Percentiles rank a stretch among this genome's conserved stretches.
phyloP scores from a whole-genome alignment of 2,329 filamentous ascomycete species.

The Fusarium sp. region DNA sequence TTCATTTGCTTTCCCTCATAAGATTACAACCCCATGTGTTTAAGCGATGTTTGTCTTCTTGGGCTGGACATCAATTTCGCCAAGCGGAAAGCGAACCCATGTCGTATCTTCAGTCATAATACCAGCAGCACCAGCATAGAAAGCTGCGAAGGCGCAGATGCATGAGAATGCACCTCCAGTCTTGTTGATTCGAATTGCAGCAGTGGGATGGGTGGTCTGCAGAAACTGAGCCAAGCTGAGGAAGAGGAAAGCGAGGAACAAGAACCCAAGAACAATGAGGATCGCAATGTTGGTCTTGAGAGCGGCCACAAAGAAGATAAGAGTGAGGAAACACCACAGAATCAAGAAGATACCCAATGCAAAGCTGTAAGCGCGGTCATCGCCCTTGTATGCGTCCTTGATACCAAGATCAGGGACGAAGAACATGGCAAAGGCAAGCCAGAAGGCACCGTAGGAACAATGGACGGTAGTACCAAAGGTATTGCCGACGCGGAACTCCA shows the following conservation, averaged over 20 bases:
- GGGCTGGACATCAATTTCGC: conserved; percentile 47
- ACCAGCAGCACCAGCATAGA: conserved; percentile 56
- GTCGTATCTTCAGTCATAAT: conserved; percentile 57
- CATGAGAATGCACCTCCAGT: conserved; percentile 54
- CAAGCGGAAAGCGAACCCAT: conserved; percentile 55
- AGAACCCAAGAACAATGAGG: conserved; percentile 67
- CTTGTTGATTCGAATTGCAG: conserved; percentile 59
- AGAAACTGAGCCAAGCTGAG: conserved; percentile 69
- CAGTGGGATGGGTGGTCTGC: conserved; percentile 50
- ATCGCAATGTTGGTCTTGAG: conserved; percentile 70
- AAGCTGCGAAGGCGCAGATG: conserved; percentile 52
- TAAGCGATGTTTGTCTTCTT: conserved; percentile 42
- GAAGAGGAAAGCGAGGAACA: conserved; percentile 69
- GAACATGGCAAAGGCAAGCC: conserved; percentile 70
- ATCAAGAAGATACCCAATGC: conserved; percentile 69
- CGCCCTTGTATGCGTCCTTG: conserved; percentile 56
- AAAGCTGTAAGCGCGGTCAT: conserved; percentile 56
- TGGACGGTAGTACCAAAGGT: conserved; percentile 72
- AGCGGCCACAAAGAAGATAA: conserved; percentile 66
- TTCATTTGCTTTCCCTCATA: not conserved
- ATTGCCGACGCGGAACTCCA: conserved; percentile 66
- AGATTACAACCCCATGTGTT: not conserved
- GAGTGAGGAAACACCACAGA: conserved; percentile 70
- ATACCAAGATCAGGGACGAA: conserved; percentile 65
- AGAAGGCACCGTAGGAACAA: conserved; percentile 71